phyloP scores from a whole-genome alignment of 169 alveolate species.

The Plasmodium gonderi region DNA sequence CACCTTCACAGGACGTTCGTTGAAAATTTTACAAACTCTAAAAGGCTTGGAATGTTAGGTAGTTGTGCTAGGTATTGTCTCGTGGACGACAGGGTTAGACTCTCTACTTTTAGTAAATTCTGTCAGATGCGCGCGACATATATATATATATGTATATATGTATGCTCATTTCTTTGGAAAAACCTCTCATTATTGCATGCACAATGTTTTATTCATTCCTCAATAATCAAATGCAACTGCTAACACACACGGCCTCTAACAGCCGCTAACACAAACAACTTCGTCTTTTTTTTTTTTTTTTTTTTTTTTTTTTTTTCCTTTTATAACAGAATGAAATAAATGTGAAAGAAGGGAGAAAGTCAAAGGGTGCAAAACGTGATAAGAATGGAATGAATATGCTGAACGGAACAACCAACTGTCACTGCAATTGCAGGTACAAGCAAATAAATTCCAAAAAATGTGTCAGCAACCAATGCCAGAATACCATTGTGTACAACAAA shows the following conservation, averaged over 20 bases:
- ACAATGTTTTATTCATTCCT: too few species aligned
- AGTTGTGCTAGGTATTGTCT: conserved; percentile 45
- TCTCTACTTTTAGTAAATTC: too few species aligned
- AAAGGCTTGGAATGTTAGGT: background rate
- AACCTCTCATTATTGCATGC: too few species aligned
- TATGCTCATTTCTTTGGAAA: too few species aligned
- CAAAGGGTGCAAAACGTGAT: background rate
- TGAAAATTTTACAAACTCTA: conserved; percentile 33
- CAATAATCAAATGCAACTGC: too few species aligned
- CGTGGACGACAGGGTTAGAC: conserved; percentile 41
- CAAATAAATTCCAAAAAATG: conserved; percentile 15
- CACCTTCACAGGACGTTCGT: conserved; percentile 19
- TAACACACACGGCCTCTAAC: too few species aligned
- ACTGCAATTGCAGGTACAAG: background rate
- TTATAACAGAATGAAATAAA: background rate
- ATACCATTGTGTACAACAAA: conserved; percentile 41
- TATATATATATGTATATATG: too few species aligned
- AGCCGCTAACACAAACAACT: background rate
- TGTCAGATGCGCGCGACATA: too few species aligned
- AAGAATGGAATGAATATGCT: conserved; percentile 4
- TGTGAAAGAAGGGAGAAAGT: background rate
- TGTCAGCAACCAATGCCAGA: conserved; percentile 27
- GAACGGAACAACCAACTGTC: background rate
- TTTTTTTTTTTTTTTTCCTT: background rate
- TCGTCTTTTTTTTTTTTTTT: background rate